phyloP scores from a whole-genome alignment of 1,284 basidiomycete genomes.

The Sutorius eximius region DNA sequence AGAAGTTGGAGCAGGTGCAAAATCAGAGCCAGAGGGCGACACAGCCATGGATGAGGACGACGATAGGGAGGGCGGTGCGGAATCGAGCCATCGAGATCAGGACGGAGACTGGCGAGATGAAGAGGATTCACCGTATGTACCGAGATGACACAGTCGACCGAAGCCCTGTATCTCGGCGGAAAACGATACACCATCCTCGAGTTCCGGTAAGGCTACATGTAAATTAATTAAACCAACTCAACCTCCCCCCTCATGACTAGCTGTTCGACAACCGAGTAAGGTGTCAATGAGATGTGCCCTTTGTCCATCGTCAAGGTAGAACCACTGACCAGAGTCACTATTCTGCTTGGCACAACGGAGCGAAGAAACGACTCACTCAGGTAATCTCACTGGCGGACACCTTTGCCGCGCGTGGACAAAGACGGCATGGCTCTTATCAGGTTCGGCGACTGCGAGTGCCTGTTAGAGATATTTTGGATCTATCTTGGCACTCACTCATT shows the following conservation, averaged over 20 bases:
- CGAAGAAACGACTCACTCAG: conserved; percentile 55
- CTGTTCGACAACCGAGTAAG: conserved; percentile 70
- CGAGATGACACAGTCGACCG: conserved; percentile 25
- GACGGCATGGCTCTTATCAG: conserved; percentile 72
- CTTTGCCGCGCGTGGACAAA: conserved; percentile 74
- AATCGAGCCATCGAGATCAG: conserved; percentile 27
- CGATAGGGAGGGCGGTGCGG: conserved; percentile 28
- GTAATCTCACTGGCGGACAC: conserved; percentile 69
- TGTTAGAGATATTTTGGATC: conserved; percentile 11
- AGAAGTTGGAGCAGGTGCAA: conserved; percentile 30
- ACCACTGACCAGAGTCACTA: conserved; percentile 45
- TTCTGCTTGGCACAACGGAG: neutral
- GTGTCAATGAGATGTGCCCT: conserved; percentile 68
- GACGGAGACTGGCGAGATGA: conserved; percentile 30
- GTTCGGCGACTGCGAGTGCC: conserved; percentile 60
- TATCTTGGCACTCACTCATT: conserved; percentile 62
- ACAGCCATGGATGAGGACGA: conserved; percentile 39
- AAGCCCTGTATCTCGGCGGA: conserved; percentile 8
- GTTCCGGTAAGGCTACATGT: conserved; percentile 19
- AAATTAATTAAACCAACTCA: conserved; percentile 58
- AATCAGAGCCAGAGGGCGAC: conserved; percentile 34
- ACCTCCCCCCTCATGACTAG: conserved; percentile 67
- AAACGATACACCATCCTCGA: conserved; percentile 13
- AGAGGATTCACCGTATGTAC: conserved; percentile 35
- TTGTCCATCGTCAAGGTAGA: conserved; percentile 62